A percentile compares a stretch with the other conserved stretches of the same genome.
These are phyloP conservation scores for Colletotrichum sublineola DNA, from an alignment of 2,329 filamentous ascomycete genomes.

Conservation along the genomic window DNA sequence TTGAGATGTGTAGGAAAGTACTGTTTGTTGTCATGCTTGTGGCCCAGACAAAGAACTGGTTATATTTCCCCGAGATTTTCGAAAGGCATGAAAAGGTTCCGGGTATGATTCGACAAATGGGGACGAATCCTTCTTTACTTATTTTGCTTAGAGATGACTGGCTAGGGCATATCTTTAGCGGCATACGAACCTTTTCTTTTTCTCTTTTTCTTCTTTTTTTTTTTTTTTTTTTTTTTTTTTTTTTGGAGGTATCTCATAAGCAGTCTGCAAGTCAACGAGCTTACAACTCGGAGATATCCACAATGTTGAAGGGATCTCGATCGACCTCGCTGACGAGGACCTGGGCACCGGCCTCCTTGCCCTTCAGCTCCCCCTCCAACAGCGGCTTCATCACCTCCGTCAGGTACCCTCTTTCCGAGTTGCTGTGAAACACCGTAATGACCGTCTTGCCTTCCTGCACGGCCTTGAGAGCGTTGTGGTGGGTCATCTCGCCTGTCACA, in stretches of 20 bases:
- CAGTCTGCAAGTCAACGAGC: neutral
- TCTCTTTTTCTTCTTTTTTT: neutral
- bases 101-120: neutral
- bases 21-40: too few species aligned
- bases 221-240: neutral
- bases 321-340: constrained; percentile 85
- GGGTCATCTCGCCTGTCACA: constrained; percentile 92
- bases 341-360: constrained; percentile 64
- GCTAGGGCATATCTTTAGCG: neutral
- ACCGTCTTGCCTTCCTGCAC: constrained; percentile 87
- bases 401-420: constrained; percentile 90
- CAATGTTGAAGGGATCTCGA: constrained; percentile 88
- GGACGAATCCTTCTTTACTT: neutral
- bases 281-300: constrained; percentile 62
- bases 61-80: neutral
- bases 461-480: constrained; percentile 90
- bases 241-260: neutral
- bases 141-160: neutral
- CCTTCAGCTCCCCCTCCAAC: constrained; percentile 70
- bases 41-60: neutral
- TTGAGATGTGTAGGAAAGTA: neutral
- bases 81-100: neutral
- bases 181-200: neutral
- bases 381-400: constrained; percentile 76
- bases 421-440: constrained; percentile 90